Evolutionary conservation across 495 filamentous ascomycete species (phyloP).

Genomic region (Amphirosellinia nigrospora): DNA sequence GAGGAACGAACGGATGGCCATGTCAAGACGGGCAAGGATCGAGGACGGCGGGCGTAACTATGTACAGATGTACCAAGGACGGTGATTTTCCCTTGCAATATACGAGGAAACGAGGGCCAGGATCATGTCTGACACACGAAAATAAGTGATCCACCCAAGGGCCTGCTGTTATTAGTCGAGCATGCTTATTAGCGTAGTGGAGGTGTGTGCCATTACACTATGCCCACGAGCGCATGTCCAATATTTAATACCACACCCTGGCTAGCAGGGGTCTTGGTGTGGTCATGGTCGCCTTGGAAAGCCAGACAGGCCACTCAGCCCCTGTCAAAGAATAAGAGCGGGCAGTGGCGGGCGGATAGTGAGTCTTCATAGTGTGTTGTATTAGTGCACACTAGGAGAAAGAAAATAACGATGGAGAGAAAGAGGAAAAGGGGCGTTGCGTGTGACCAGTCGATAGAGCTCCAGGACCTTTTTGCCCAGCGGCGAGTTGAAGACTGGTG

Average conservation of each 20-base stretch:
- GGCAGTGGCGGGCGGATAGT: conserved; percentile 17
- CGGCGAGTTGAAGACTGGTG: conserved; percentile 24
- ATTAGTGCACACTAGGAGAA: conserved; percentile 21
- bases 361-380: conserved; percentile 15
- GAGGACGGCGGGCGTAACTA: conserved; percentile 28
- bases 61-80: conserved; percentile 37
- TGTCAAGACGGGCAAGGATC: conserved; percentile 26
- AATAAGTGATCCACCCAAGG: conserved; percentile 44
- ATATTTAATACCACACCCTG: conserved; percentile 42
- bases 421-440: conserved; percentile 33
- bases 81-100: conserved; percentile 41
- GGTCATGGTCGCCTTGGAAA: conserved; percentile 21
- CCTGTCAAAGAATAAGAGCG: conserved; percentile 16
- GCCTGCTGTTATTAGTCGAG: conserved; percentile 23
- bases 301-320: conserved; percentile 21
- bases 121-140: conserved; percentile 48
- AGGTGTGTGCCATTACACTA: conserved; percentile 36
- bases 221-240: conserved; percentile 41
- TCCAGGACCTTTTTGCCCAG: conserved; percentile 1
- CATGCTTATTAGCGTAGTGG: conserved; percentile 19
- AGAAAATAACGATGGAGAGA: conserved; percentile 7
- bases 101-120: conserved; percentile 41
- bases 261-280: conserved; percentile 28
- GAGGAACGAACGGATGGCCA: conserved; percentile 29
- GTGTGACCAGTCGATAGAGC: conserved; percentile 32